phyloP scores from a whole-genome alignment of 495 filamentous ascomycete species.

The Symbiotaphrina buchneri region DNA sequence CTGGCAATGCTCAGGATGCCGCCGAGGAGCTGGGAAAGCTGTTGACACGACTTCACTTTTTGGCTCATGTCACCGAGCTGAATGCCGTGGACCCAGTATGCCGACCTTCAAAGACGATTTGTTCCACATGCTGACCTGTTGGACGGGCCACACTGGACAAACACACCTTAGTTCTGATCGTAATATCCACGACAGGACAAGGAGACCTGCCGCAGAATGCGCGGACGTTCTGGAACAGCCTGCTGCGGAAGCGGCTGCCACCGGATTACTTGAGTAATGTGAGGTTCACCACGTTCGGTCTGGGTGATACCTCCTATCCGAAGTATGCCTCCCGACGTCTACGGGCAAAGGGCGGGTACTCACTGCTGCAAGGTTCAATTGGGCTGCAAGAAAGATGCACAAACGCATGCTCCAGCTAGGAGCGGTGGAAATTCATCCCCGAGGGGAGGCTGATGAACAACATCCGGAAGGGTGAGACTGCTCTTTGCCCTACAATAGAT shows the following conservation, averaged over 20 bases:
- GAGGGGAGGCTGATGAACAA: conserved; percentile 79
- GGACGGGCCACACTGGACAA: conserved; percentile 14
- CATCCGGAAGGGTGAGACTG: conserved; percentile 65
- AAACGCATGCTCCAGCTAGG: conserved; percentile 73
- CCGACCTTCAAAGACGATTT: conserved; percentile 5
- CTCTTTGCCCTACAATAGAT: background rate
- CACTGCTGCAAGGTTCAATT: conserved; percentile 51
- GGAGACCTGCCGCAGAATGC: conserved; percentile 76
- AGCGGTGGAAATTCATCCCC: conserved; percentile 48
- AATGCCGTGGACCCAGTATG: conserved; percentile 53
- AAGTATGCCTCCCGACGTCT: conserved; percentile 27
- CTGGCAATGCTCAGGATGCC: conserved; percentile 75
- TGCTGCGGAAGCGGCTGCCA: conserved; percentile 57
- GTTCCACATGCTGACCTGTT: conserved; percentile 1
- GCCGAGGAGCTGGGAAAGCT: conserved; percentile 61
- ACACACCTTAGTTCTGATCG: conserved; percentile 47
- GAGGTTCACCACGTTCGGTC: conserved; percentile 64
- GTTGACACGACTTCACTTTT: conserved; percentile 53
- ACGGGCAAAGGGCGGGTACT: conserved; percentile 5
- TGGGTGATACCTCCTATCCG: conserved; percentile 85
- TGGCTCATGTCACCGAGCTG: conserved; percentile 49
- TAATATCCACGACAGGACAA: conserved; percentile 82
- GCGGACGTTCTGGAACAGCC: conserved; percentile 59
- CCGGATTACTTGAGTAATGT: conserved; percentile 40
- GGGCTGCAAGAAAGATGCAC: conserved; percentile 70